Evolutionary conservation across 1,284 basidiomycete species (phyloP).

Genomic region (Pisolithus thermaeus): DNA sequence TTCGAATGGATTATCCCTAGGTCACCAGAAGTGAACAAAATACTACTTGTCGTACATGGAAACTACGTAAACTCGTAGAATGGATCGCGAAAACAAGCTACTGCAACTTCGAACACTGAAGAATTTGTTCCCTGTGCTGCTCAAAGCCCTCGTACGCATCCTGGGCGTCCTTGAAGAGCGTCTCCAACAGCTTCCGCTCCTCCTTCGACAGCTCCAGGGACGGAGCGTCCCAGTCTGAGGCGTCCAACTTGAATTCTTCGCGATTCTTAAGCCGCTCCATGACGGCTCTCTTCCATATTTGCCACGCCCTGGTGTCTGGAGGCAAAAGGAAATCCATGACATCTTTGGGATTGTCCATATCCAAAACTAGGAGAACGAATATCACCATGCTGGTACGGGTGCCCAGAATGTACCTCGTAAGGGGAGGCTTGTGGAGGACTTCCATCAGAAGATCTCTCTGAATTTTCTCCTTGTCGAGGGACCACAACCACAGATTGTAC

Average conservation of each 20-base stretch:
- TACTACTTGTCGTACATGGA: too few species aligned
- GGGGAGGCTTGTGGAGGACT: neutral
- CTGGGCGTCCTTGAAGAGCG: conserved; percentile 18
- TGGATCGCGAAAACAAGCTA: too few species aligned
- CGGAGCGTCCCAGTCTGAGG: conserved; percentile 18
- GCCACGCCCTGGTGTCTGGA: neutral
- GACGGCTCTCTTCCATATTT: conserved; percentile 17
- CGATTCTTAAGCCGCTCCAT: conserved; percentile 9
- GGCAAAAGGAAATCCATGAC: conserved; percentile 9
- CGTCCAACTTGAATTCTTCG: conserved; percentile 20
- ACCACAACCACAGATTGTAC: conserved; percentile 9
- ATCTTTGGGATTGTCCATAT: conserved; percentile 1
- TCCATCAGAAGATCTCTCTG: conserved; percentile 5
- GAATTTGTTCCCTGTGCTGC: neutral
- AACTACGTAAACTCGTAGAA: too few species aligned
- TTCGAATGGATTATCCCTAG: too few species aligned
- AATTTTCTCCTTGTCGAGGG: conserved; percentile 8
- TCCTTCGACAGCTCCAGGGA: conserved; percentile 5
- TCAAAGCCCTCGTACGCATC: neutral
- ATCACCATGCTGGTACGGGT: conserved; percentile 9
- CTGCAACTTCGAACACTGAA: too few species aligned
- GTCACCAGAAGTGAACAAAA: too few species aligned
- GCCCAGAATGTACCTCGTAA: conserved; percentile 4
- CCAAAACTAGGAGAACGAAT: conserved; percentile 8
- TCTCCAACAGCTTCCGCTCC: conserved; percentile 18